phyloP scores from a whole-genome alignment of 2,329 filamentous ascomycete genomes.

The Beauveria medogensis region DNA sequence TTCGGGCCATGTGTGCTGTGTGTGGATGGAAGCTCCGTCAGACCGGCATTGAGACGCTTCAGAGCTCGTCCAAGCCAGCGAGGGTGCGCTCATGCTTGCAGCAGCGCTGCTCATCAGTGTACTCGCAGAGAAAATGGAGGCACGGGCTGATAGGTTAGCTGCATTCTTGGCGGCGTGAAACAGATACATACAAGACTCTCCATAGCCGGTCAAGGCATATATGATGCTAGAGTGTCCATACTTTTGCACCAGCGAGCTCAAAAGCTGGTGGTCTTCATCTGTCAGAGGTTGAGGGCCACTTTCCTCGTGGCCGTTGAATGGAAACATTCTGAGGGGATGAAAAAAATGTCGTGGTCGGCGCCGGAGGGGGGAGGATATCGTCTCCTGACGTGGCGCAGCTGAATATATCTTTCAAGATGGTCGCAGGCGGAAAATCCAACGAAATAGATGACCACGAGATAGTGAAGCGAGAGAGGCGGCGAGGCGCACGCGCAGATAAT shows the following conservation, averaged over 20 bases:
- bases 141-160: slow-evolving; percentile 23
- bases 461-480: neutral
- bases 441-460: neutral
- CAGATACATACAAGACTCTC: slow-evolving; percentile 27
- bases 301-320: slow-evolving; percentile 27
- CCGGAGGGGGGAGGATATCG: neutral
- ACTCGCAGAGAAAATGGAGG: slow-evolving; percentile 31
- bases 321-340: slow-evolving; percentile 23
- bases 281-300: slow-evolving; percentile 26
- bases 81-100: slow-evolving; percentile 27
- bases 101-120: slow-evolving; percentile 30
- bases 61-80: slow-evolving; percentile 33
- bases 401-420: neutral
- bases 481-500: neutral
- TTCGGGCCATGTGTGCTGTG: slow-evolving; percentile 31
- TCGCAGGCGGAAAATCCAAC: neutral
- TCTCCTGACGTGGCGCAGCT: neutral
- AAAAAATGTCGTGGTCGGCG: neutral
- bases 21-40: slow-evolving; percentile 32
- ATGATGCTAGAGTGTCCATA: slow-evolving; percentile 30
- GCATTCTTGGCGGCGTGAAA: neutral
- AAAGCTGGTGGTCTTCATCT: slow-evolving; percentile 31
- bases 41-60: slow-evolving; percentile 32
- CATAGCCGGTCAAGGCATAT: slow-evolving; percentile 28
- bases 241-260: slow-evolving; percentile 28